Conservation (phyloP, 2,329 filamentous ascomycete genomes). For the Coleophoma eucalyptorum region DNA sequence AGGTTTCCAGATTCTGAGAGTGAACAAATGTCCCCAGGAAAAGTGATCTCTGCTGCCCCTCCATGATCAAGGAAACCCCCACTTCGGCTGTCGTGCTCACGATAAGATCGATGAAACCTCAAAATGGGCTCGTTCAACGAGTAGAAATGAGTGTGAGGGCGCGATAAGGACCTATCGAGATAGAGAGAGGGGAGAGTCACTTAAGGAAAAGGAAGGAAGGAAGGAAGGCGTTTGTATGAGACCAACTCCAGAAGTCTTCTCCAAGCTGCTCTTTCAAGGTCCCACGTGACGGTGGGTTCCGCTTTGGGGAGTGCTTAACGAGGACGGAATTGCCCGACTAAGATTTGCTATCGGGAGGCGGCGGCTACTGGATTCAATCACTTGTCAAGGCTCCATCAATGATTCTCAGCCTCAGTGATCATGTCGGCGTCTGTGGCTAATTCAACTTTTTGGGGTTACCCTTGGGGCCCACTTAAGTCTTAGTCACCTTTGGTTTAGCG, state of each 20-base stretch:
- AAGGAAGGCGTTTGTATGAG: neutral
- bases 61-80: conserved; percentile 3
- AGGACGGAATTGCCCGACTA: neutral
- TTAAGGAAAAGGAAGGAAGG: neutral
- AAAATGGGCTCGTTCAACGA: too few species aligned
- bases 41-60: conserved; percentile 27
- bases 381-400: too few species aligned
- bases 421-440: too few species aligned
- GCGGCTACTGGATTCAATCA: neutral
- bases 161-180: neutral
- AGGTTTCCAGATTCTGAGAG: conserved; percentile 38
- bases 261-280: neutral
- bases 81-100: too few species aligned
- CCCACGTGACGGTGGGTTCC: neutral
- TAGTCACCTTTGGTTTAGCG: too few species aligned
- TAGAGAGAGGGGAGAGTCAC: neutral
- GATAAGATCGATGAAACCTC: too few species aligned
- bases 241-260: neutral
- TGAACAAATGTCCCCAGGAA: conserved; percentile 63
- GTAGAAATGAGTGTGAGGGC: neutral
- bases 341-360: neutral
- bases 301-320: neutral
- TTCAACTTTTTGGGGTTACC: too few species aligned
- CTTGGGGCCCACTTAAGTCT: too few species aligned
- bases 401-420: too few species aligned